Evolutionary conservation across 441 rosid species (phyloP), one percentile per base, ranked within the genome.

Genomic region (Gossypium laxum): DNA sequence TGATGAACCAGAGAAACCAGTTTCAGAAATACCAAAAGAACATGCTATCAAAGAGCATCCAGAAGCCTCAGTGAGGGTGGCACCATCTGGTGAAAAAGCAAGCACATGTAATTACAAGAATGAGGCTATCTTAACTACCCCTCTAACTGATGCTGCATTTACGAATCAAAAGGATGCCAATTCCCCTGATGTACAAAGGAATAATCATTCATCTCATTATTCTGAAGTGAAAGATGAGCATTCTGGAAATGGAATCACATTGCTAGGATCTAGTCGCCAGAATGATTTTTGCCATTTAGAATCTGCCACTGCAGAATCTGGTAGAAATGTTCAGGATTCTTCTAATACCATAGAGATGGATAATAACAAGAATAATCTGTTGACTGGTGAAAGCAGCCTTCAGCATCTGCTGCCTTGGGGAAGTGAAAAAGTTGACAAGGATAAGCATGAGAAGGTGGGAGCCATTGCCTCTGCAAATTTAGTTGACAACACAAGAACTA

Each of bases 1-100:
- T 26, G 90, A 83, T 62, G 90, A 78, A 74, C 78, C 81, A 45
- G 67, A 79, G 80, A 87, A 82, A 78, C 78, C 78, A 71, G 74
- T 66, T 79, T 75, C 68, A 19, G 77, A 71, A 81, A 73, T 58
- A 73, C 74, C 74, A 67, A 81, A 79, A 54, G 82, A 72, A 82
- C 75, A 55, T 74, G 55, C 84, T 66, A 58, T 34, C 24, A 69
- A 56, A 28, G 79, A 82, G 73, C 64, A 57, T 34, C 68, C 77
- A 14, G 86, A 81, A 58, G 70, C 66, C 70, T 78, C 75, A 38
- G 84, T 75, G 74, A 82, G 73, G 75, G 71, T 58, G 63, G 81
- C 65, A 38, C 62, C 61, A 50, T 78, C 82, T 41, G 76, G 56
- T 74, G 75, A 73, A 66, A 66, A 66, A 65, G 79, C 1, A 5